Evolutionary conservation across 306 rosid species (phyloP), one percentile per base, ranked within the genome.

Genomic region (Medicago lupulina): DNA sequence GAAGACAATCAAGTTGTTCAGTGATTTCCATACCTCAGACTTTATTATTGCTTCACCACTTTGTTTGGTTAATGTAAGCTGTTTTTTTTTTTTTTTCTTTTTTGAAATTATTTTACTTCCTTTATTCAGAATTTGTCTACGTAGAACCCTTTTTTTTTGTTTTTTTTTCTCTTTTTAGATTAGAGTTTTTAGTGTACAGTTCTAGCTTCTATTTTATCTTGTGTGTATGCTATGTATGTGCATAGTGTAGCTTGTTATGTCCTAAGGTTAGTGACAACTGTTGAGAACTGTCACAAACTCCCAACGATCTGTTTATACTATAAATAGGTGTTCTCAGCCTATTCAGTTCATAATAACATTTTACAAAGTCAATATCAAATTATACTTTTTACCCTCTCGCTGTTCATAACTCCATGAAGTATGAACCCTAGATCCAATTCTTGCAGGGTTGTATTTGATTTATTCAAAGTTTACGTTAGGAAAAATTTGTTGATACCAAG

Each of bases 11-110:
- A 94, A 86, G 88, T 84, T 94, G 83, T 94, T 85, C 82, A 86
- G 97, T 80, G 97, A 90, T 81, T 94, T 92, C 83, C 89, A 90
- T 87, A 85, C 97, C 69, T 92, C 98, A 2, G 97, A 94, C 79
- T 80, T 94, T 55, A 90, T 94, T 74, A 89, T 94, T 79, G 95
- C 96, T 67, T 94, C 98, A 68, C 84, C 98, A 50, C 87, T 94
- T 73, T 82, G 85, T 82, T 86, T 94, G 84, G 80, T 83, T 76
- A 86, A 88, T 41, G 98, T 94, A 84, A 81, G 88, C 47, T 38
- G 15, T 40, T 69, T 54, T 8, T 17, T 47, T 9, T 47, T 9
- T 36, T 3, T 0, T 63, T 46, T 31, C 13, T 15, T n/a, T 19
- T 38, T 59, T 38, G 5, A 16, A 51, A 68, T 67, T 74, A 6